These are phyloP conservation scores for Ilex asprella DNA, from an alignment of 257 asterid genomes.

Conservation along the genomic window DNA sequence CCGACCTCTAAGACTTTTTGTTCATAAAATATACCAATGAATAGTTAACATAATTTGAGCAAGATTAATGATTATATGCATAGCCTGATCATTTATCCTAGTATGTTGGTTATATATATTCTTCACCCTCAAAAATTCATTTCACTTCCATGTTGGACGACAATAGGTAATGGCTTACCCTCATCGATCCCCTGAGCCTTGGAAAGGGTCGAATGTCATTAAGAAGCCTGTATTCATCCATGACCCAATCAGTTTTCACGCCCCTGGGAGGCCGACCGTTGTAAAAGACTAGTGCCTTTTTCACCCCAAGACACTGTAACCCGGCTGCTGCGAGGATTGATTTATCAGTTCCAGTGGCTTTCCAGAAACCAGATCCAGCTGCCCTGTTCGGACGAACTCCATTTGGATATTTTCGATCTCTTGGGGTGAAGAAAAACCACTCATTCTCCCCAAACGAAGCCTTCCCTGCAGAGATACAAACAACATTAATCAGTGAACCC, in stretches of 20 bases:
- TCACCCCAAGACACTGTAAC: constrained; percentile 20
- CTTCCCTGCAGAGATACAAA: constrained; percentile 4
- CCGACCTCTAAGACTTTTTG: no score
- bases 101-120: no score
- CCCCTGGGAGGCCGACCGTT: constrained; percentile 30
- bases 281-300: constrained; percentile 31
- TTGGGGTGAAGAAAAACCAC: constrained; percentile 33
- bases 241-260: constrained; percentile 25
- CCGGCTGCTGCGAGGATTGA: constrained; percentile 16
- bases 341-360: constrained; percentile 33
- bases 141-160: no score
- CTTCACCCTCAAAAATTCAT: no score
- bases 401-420: constrained; percentile 33
- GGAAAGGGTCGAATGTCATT: not conserved
- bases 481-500: no score
- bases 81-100: no score
- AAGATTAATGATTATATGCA: no score
- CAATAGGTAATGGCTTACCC: constrained; percentile 4
- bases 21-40: no score
- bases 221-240: constrained; percentile 29
- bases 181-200: constrained; percentile 18
- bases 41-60: no score
- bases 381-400: constrained; percentile 33
- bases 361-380: constrained; percentile 33
- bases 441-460: constrained; percentile 25